Base-by-base conservation (phyloP, 2,329 filamentous ascomycete species). In the Claviceps paspali region DNA sequence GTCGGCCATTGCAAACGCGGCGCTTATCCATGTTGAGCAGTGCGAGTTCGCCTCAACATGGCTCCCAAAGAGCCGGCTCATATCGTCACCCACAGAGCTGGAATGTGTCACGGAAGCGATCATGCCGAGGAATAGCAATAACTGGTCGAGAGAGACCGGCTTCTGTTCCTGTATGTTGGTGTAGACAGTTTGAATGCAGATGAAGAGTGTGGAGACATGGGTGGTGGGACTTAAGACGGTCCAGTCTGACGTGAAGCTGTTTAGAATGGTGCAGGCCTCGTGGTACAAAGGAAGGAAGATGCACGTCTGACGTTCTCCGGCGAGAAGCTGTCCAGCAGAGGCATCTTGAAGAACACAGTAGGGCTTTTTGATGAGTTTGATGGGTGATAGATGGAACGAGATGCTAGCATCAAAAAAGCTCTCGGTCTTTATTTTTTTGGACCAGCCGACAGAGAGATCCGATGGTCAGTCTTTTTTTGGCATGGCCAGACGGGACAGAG, bases 311-410 rank as follows among this genome's bases (percentile, higher is more conserved):
- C 30, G 38, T 17, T 24, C 6, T 3, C 34, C 34, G 10, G 24
- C 12, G n/a, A 9, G 29, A 7, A 19, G 3, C 29, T 23, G 14
- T 3, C n/a, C 19, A 4, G 29, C 15, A 10, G 38, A 22, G 15
- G 15, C 38, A 34, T 40, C 38, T 34, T 38, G 38, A 3, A 40
- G 18, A 21, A 35, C 12, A 22, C 14, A 38, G 17, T 31, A 40
- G 15, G 38, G 35, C 21, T 31, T 37, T n/a, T 33, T 36, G 27
- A 40, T 40, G 10, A 38, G 35, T 40, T 21, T 37, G 19, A 40
- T 40, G 14, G 38, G 38, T 11, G 35, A 37, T 9, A 40, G 31
- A 21, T 40, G 35, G 23, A 34, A 37, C 22, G 30, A 31, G 10
- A 30, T 28, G 27, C 8, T 31, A 10, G 17, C 35, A 31, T 40